These are phyloP conservation scores for Euphorbia celastroides DNA, from an alignment of 441 rosid species.

Conservation along the genomic window DNA sequence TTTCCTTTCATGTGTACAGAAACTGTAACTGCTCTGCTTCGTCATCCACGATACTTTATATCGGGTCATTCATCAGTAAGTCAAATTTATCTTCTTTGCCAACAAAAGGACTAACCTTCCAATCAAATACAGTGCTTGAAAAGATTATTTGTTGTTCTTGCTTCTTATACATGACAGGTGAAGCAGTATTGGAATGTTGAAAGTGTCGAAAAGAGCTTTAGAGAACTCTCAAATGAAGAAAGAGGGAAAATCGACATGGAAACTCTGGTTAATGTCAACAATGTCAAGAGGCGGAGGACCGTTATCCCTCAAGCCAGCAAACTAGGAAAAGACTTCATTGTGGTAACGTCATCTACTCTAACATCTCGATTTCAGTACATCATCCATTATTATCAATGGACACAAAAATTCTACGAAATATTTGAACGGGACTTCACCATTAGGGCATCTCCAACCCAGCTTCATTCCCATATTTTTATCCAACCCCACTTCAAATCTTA, in stretches of 20 bases:
- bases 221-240: conserved; percentile 10
- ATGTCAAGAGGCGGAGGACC: conserved; percentile 10
- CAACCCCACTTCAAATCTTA: no score
- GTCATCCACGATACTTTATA: conserved; percentile 9
- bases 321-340: conserved; percentile 10
- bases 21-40: conserved; percentile 14
- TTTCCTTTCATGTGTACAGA: conserved; percentile 12
- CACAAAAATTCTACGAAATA: background rate
- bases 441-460: no score
- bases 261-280: conserved; percentile 22
- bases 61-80: conserved; percentile 21
- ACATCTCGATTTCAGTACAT: background rate
- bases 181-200: conserved; percentile 1
- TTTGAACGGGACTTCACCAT: background rate
- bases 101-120: background rate
- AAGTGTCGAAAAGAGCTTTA: conserved; percentile 10
- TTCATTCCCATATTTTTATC: no score
- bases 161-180: conserved; percentile 13
- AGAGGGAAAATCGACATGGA: conserved; percentile 14
- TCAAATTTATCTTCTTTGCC: background rate
- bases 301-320: conserved; percentile 10
- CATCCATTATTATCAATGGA: background rate
- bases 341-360: conserved; percentile 7
- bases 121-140: background rate
- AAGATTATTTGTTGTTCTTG: background rate